These are phyloP conservation scores for Chaetoceros tenuissimus DNA, from an alignment of 108 stramenopile genomes.

Conservation along the genomic window DNA sequence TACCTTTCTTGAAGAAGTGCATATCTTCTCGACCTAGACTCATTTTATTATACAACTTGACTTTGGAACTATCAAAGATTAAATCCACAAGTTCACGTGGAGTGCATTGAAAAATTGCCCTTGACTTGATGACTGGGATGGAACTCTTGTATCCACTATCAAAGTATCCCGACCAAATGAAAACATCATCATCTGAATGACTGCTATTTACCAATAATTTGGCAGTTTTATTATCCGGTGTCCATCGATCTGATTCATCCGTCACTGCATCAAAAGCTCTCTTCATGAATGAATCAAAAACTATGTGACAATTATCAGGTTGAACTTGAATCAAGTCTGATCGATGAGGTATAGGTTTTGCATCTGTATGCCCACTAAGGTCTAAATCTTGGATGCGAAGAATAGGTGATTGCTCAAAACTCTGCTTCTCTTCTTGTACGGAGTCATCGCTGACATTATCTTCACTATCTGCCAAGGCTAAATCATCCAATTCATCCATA, in stretches of 20 bases:
- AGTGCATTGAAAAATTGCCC: constrained; percentile 45
- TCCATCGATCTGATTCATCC: constrained; percentile 40
- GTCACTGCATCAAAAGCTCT: constrained; percentile 21
- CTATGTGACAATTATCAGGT: neutral
- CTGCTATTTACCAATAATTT: constrained; percentile 17
- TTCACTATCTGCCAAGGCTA: no score
- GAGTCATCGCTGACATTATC: no score
- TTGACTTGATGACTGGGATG: constrained; percentile 52
- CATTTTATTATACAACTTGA: constrained; percentile 73
- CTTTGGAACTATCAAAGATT: constrained; percentile 57
- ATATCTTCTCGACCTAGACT: constrained; percentile 60
- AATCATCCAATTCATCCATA: no score
- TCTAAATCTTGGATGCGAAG: no score
- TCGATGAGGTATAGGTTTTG: no score
- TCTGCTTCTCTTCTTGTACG: no score
- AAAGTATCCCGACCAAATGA: constrained; percentile 64
- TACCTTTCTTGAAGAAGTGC: constrained; percentile 40
- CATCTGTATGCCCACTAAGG: no score
- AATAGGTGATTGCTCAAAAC: no score
- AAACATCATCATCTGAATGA: constrained; percentile 11
- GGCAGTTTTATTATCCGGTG: constrained; percentile 21
- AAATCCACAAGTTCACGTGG: constrained; percentile 52
- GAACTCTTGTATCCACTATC: constrained; percentile 63
- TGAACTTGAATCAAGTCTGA: neutral
- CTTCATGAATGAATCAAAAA: constrained; percentile 25